phyloP scores from a whole-genome alignment of 2,329 filamentous ascomycete species.

The Aspergillus clavatus region DNA sequence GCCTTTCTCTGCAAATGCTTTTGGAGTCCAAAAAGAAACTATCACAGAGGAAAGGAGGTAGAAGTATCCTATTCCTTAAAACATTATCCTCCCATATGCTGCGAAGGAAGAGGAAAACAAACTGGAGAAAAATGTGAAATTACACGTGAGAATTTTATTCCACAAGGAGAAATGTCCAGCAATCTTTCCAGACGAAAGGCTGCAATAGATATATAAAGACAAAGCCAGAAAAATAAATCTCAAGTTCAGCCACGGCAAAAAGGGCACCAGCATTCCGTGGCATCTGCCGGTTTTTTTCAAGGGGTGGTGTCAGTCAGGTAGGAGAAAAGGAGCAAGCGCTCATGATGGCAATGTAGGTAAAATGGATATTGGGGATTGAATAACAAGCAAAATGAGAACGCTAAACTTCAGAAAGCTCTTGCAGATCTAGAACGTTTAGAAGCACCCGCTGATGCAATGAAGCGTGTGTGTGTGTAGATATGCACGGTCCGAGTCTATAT shows the following conservation, averaged over 20 bases:
- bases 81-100: background rate
- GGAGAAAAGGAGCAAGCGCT: background rate
- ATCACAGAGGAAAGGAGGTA: slow-evolving; percentile 1
- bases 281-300: background rate
- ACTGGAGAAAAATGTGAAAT: slow-evolving; percentile 4
- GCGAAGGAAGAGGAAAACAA: background rate
- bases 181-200: background rate
- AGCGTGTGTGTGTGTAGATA: slow-evolving; percentile 5
- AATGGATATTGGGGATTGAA: background rate
- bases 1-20: slow-evolving; percentile 9
- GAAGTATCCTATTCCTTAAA: background rate
- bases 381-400: slow-evolving; percentile 14
- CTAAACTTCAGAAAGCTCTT: slow-evolving; percentile 16
- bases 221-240: slow-evolving; percentile 1
- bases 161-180: slow-evolving; percentile 6
- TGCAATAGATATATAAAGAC: slow-evolving; percentile 3
- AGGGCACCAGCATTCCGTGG: background rate
- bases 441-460: slow-evolving; percentile 17
- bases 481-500: slow-evolving; percentile 7
- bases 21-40: background rate
- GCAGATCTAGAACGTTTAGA: slow-evolving; percentile 16
- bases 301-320: background rate
- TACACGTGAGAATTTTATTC: slow-evolving; percentile 6
- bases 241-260: background rate
- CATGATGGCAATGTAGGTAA: background rate